Conservation (phyloP, 2,329 filamentous ascomycete species). For the Neocucurbitaria cava region DNA sequence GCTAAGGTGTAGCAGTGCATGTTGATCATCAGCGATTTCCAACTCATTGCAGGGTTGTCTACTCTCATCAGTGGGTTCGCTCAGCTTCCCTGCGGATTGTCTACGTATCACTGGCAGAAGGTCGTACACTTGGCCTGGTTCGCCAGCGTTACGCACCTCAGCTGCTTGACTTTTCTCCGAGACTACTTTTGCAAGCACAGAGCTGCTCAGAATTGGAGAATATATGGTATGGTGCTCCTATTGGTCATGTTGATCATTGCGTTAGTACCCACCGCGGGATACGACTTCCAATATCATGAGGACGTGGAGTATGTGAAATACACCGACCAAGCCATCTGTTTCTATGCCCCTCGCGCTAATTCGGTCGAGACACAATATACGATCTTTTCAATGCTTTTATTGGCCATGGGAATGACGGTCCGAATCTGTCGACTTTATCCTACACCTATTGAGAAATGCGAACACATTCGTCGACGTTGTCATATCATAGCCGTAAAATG, state of each 20-base stretch:
- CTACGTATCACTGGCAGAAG: slow-evolving; percentile 21
- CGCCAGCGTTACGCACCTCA: slow-evolving; percentile 16
- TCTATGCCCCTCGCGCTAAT: too few species aligned
- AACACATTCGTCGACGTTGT: background rate
- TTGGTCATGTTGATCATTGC: slow-evolving; percentile 11
- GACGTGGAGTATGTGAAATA: too few species aligned
- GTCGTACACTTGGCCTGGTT: slow-evolving; percentile 22
- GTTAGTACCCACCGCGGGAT: slow-evolving; percentile 5
- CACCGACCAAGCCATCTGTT: too few species aligned
- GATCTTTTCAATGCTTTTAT: slow-evolving; percentile 2
- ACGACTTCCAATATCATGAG: too few species aligned
- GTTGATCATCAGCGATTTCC: slow-evolving; percentile 21
- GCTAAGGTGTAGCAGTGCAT: slow-evolving; percentile 6
- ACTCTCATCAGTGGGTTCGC: slow-evolving; percentile 23
- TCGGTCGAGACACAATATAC: too few species aligned
- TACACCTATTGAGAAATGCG: background rate
- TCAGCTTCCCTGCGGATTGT: slow-evolving; percentile 17
- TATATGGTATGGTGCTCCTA: slow-evolving; percentile 10
- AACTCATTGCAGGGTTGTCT: slow-evolving; percentile 19
- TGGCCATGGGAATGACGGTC: slow-evolving; percentile 3
- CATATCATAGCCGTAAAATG: background rate
- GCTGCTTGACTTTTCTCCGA: slow-evolving; percentile 16
- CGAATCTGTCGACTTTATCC: slow-evolving; percentile 8
- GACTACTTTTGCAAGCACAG: slow-evolving; percentile 7
- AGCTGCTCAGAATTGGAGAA: slow-evolving; percentile 8